Conservation (phyloP, 1,139 yeast species). For the Yamadazyma diospyri region DNA sequence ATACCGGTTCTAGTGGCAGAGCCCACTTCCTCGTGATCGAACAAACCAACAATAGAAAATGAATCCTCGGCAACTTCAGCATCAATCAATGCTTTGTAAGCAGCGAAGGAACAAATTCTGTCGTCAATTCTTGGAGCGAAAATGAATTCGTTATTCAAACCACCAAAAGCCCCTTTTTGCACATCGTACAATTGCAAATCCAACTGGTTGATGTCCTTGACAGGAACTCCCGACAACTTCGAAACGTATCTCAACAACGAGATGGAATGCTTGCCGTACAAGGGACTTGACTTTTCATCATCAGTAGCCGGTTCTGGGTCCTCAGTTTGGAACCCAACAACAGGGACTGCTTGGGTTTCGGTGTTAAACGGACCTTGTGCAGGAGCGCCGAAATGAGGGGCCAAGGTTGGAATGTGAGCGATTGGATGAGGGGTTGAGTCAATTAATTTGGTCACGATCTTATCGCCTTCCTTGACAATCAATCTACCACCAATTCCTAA, state of each 20-base stretch:
- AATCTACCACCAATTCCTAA: conserved; percentile 47
- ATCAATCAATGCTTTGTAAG: conserved; percentile 33
- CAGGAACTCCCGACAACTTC: conserved; percentile 23
- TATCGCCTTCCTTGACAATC: conserved; percentile 24
- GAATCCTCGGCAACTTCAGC: conserved; percentile 22
- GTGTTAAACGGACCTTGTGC: conserved; percentile 30
- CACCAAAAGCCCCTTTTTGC: conserved; percentile 41
- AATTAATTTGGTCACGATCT: conserved; percentile 24
- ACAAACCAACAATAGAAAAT: conserved; percentile 35
- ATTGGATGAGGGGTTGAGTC: conserved; percentile 38
- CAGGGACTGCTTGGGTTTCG: conserved; percentile 43
- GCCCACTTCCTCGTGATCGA: conserved; percentile 46
- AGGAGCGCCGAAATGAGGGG: conserved; percentile 39
- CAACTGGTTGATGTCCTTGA: conserved; percentile 27
- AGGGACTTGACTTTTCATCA: conserved; percentile 32
- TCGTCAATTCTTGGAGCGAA: conserved; percentile 46
- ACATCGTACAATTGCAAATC: conserved; percentile 43
- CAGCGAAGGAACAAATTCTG: conserved; percentile 42
- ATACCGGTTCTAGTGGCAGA: conserved; percentile 43
- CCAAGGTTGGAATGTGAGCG: conserved; percentile 41
- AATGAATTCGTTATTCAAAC: conserved; percentile 36
- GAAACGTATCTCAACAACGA: conserved; percentile 34
- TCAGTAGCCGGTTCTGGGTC: conserved; percentile 24
- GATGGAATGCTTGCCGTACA: conserved; percentile 37
- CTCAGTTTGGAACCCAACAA: conserved; percentile 29